These are phyloP conservation scores for Dicorynia guianensis DNA, from an alignment of 306 rosid species.

Conservation along the genomic window DNA sequence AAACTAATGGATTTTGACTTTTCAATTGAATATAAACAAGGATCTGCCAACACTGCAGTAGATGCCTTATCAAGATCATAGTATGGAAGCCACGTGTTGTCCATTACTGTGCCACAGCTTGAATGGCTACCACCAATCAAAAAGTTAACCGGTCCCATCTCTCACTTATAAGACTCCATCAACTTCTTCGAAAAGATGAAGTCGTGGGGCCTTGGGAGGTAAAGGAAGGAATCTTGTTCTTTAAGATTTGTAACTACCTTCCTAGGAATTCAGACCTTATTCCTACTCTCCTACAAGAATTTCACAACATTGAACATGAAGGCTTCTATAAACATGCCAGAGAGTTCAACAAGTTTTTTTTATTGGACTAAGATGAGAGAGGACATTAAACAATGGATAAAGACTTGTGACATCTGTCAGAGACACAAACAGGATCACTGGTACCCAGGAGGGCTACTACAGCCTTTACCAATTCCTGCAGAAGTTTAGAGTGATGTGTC, in stretches of 20 bases:
- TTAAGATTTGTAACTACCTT: neutral
- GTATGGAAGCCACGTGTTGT: too few species aligned
- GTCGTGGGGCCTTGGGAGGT: too few species aligned
- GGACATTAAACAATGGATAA: neutral
- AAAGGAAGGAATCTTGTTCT: too few species aligned
- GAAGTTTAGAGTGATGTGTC: neutral
- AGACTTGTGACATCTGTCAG: neutral
- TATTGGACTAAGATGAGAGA: neutral
- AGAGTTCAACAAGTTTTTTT: neutral
- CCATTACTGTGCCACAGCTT: too few species aligned
- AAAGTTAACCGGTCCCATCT: neutral
- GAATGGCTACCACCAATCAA: neutral
- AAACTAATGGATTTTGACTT: neutral
- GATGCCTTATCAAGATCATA: neutral
- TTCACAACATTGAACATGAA: neutral
- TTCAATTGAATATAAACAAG: neutral
- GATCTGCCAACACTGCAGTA: neutral
- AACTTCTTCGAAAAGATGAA: too few species aligned
- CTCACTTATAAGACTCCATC: too few species aligned
- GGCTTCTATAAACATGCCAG: neutral
- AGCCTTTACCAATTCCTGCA: neutral
- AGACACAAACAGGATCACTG: neutral
- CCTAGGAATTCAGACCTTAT: neutral
- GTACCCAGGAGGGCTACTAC: neutral
- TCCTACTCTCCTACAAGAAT: neutral